Base-by-base conservation (phyloP, 345 rosid species). In the Hibiscus trionum region DNA sequence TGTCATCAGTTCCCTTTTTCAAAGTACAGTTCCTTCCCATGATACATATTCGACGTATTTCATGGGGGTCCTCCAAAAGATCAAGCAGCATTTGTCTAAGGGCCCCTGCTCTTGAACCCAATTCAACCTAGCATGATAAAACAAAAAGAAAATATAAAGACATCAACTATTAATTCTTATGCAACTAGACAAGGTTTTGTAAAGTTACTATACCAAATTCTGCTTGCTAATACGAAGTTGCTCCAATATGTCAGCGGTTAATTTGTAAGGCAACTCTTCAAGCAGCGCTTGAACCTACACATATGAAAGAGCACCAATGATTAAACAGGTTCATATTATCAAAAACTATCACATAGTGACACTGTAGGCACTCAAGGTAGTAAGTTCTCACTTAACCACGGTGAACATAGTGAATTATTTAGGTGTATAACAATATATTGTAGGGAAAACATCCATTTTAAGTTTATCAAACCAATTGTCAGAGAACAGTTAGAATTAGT, bases 191-290 rank as follows among this genome's bases (percentile, higher is more conserved):
- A 50, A 37, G 42, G 24, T 46, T 50, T 60, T 58, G 27, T 62
- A 53, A 11, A 71, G 72, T 68, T 55, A 29, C 64, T 39, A 71
- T 88, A 95, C 99, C 95, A 95, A 80, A 58, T 80, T 82, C 83
- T 95, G 99, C 79, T 95, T 95, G 90, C 99, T 89, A 42, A 90
- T 87, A 70, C 99, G 97, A 73, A 95, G 97, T 85, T 91, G 88
- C 84, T 95, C 97, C 86, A 95, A 77, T 79, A 95, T 72, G 69
- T 90, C 88, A 67, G 84, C 97, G 21, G 97, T 95, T 80, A 91
- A 87, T 72, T 87, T 83, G 77, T 88, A 90, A 19, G 99, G 99
- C 79, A 91, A 84, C 69, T 90, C 96, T 81, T 88, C 87, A 56
- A 90, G 90, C 49, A 95, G 86, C 66, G 79, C 85, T 90, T 83